Base-by-base conservation (phyloP, 208 protist genomes). In the Vickermania ingenoplastis region DNA sequence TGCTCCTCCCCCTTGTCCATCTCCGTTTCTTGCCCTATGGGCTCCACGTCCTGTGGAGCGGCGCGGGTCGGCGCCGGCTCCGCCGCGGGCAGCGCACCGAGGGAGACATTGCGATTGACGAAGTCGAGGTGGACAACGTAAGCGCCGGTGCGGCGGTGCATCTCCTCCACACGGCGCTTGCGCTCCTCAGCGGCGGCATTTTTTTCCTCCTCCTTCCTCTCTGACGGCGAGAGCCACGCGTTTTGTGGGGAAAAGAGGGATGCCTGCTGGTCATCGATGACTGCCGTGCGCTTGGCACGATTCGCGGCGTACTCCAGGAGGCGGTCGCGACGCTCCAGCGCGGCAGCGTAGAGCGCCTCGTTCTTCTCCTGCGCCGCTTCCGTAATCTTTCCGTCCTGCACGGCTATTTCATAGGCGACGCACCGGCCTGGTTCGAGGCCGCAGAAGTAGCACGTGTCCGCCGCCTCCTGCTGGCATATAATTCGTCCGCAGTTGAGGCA, bases 401-500 rank as follows among this genome's bases (percentile, higher is more conserved):
- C 65, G 1, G 77, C 69, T 50, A 92, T 83, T 51, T 92, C 86
- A 58, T 89, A 91, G 14, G 81, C 81, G 17, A 91, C 71, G 69
- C 83, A 93, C 1, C 64, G 69, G 30, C 53, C 51, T 17, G 89
- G 86, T 36, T 81, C 73, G 25, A 92, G 48, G 1, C 84, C 89
- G 69, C 89, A 95, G 21, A 64, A 75, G 65, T 93, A 95, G 72
- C 89, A 95, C 36, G 56, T 54, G 25, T 89, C 84, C 62, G 79
- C 72, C 2, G 73, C 63, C 68, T 95, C 89, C 71, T 93, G 81
- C 72, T 89, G 82, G 62, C 89, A 95, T 57, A 95, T 86, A 68
- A 95, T 91, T 22, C 89, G 80, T 0, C 89, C 89, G 63, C 89
- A 95, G 70, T 95, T 92, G 27, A 67, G 76, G 71, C 89, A 95